Evolutionary conservation across 495 filamentous ascomycete genomes (phyloP).

Genomic region (Talaromyces ruber): DNA sequence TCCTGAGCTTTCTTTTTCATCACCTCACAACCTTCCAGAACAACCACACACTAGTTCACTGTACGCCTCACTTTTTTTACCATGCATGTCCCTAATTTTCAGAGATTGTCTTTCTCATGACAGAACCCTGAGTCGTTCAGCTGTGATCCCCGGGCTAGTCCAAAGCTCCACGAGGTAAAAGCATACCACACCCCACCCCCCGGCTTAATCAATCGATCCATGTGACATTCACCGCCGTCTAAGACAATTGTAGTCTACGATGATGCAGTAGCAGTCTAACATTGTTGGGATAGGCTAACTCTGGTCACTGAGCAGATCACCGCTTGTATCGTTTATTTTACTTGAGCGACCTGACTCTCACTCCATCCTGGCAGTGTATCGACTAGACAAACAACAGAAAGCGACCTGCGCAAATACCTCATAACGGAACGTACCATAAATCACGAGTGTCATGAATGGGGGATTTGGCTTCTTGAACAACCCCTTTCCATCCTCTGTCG

Average conservation of each 20-base stretch:
- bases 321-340: background rate
- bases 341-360: background rate
- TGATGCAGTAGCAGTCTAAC: background rate
- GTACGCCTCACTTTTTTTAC: background rate
- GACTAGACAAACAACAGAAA: background rate
- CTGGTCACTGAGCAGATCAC: background rate
- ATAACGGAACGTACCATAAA: background rate
- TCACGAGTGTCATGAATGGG: slow-evolving; percentile 4
- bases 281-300: background rate
- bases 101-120: background rate
- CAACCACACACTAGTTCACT: background rate
- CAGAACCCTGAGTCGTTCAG: background rate
- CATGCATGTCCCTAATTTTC: background rate
- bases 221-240: slow-evolving; percentile 1
- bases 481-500: background rate
- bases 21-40: background rate
- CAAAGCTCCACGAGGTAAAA: background rate
- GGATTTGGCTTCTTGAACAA: background rate
- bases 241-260: background rate
- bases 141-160: background rate
- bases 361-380: background rate
- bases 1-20: background rate
- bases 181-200: background rate
- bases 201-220: background rate
- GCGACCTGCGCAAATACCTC: background rate